Evolutionary conservation across 139 green algal species (phyloP).

Genomic region (Chlorella sp.): DNA sequence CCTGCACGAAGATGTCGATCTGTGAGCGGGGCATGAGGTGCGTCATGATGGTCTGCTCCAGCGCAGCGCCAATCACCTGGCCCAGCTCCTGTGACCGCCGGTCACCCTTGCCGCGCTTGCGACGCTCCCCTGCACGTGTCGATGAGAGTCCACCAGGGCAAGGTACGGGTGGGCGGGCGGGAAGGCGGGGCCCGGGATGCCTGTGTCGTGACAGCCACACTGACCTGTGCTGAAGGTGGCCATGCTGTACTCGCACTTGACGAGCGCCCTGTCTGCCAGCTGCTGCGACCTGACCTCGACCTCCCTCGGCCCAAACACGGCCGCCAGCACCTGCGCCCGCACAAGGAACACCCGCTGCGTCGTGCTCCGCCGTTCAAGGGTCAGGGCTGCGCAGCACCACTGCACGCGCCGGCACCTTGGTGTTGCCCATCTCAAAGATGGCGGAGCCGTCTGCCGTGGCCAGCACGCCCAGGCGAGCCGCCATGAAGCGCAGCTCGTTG

Average conservation of each 20-base stretch:
- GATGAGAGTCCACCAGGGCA: no score
- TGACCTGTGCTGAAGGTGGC: constrained; percentile 85
- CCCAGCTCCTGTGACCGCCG: constrained; percentile 73
- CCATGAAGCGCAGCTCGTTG: constrained; percentile 67
- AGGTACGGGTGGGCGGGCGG: not conserved
- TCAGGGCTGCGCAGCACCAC: not conserved
- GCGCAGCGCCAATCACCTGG: constrained; percentile 61
- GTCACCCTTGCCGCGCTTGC: constrained; percentile 65
- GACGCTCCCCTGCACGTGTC: constrained; percentile 59
- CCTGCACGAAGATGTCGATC: constrained; percentile 88
- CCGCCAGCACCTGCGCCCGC: constrained; percentile 77
- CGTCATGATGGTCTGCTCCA: constrained; percentile 80
- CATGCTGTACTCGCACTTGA: constrained; percentile 88
- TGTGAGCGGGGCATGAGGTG: constrained; percentile 79
- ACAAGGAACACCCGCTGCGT: no score
- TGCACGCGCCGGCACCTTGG: constrained; percentile 51
- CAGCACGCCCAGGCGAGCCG: constrained; percentile 62
- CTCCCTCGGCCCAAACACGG: constrained; percentile 87
- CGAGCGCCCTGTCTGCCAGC: constrained; percentile 51
- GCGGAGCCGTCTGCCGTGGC: constrained; percentile 69
- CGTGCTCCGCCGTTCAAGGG: no score
- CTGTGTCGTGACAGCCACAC: no score
- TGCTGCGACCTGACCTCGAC: constrained; percentile 39
- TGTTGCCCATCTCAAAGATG: constrained; percentile 92
- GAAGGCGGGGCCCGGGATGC: no score